Evolutionary conservation across 139 green algal species (phyloP).

Genomic region (Haematococcus lacustris): DNA sequence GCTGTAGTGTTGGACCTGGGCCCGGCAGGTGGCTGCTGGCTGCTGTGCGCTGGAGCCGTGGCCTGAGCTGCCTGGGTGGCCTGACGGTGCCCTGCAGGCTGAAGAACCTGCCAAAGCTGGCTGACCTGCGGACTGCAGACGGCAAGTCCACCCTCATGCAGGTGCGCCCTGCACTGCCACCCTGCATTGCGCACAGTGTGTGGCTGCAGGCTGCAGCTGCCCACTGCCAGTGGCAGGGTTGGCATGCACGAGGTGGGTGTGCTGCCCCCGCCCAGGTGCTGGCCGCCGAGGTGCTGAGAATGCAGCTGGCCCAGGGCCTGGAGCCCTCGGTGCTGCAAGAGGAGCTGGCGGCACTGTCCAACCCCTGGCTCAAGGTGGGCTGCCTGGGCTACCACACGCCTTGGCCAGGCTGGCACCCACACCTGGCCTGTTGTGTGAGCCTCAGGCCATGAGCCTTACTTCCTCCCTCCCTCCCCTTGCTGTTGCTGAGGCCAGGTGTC

Average conservation of each 20-base stretch:
- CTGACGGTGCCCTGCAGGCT: too few species aligned
- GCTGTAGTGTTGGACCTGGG: too few species aligned
- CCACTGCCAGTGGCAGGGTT: neutral
- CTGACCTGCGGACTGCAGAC: constrained; percentile 33
- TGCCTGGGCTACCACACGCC: neutral
- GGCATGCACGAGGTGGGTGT: neutral
- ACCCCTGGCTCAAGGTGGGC: constrained; percentile 31
- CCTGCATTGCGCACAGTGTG: neutral
- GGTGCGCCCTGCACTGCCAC: neutral
- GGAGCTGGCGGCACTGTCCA: constrained; percentile 19
- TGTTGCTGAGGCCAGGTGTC: too few species aligned
- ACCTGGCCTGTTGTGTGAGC: too few species aligned
- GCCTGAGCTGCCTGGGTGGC: too few species aligned
- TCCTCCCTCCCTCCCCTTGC: too few species aligned
- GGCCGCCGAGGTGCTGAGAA: constrained; percentile 14
- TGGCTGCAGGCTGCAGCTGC: neutral
- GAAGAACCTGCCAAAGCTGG: constrained; percentile 37
- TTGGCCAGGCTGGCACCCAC: too few species aligned
- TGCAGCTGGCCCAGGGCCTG: constrained; percentile 3
- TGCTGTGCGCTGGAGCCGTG: too few species aligned
- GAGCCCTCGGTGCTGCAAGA: constrained; percentile 15
- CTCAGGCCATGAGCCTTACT: too few species aligned
- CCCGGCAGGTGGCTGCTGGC: too few species aligned
- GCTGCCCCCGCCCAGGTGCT: neutral
- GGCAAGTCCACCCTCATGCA: constrained; percentile 37